phyloP scores from a whole-genome alignment of 2,329 filamentous ascomycete genomes.

The Trichoderma atroviride region DNA sequence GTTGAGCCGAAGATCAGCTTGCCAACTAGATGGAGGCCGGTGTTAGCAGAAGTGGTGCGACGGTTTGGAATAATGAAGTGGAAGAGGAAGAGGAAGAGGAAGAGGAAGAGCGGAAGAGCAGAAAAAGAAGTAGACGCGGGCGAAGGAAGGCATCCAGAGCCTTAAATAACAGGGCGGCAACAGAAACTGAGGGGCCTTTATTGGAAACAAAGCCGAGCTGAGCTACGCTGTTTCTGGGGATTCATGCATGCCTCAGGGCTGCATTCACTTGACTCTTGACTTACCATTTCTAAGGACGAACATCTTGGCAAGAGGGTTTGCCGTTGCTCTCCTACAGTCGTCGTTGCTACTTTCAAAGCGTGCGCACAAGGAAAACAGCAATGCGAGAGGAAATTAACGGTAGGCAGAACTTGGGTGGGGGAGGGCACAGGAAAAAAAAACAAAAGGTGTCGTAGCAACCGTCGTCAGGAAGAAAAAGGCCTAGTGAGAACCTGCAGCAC shows the following conservation, averaged over 20 bases:
- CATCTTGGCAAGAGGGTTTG: constrained; percentile 36
- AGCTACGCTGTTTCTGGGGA: constrained; percentile 7
- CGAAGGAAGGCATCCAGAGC: not conserved
- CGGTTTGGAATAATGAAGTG: not conserved
- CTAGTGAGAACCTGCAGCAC: not conserved
- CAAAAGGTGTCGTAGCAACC: constrained; percentile 22
- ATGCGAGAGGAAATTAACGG: not conserved
- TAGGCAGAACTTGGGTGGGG: not conserved
- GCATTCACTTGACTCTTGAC: constrained; percentile 29
- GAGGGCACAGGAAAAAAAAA: constrained; percentile 3
- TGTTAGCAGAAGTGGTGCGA: not conserved
- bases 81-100: not conserved
- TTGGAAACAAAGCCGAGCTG: not conserved
- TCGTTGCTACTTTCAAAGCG: constrained; percentile 4
- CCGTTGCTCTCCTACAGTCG: constrained; percentile 16
- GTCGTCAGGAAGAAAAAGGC: constrained; percentile 8
- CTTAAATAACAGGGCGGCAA: not conserved
- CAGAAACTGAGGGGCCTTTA: constrained; percentile 7
- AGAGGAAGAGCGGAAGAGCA: not conserved
- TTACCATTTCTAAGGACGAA: constrained; percentile 46
- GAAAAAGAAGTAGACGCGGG: not conserved
- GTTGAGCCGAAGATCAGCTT: constrained; percentile 89
- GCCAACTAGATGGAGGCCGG: constrained; percentile 60
- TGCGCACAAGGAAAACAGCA: constrained; percentile 5
- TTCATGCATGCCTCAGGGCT: not conserved